phyloP scores from a whole-genome alignment of 2,329 filamentous ascomycete genomes.

The Trichophyton mentagrophytes region DNA sequence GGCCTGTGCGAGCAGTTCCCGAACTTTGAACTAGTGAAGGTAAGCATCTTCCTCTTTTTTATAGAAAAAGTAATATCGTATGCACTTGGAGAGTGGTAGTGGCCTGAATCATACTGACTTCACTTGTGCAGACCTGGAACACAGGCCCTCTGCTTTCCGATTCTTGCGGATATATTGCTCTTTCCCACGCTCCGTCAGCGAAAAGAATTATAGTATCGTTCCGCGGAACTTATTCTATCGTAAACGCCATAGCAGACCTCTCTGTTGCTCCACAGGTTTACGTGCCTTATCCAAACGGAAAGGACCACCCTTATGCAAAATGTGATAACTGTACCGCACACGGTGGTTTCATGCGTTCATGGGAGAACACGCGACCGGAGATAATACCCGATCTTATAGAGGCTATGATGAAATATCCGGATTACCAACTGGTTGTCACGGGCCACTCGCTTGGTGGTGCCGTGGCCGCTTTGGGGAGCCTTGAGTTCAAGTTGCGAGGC shows the following conservation, averaged over 20 bases:
- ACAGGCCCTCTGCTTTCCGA: conserved; percentile 77
- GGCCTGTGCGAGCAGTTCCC: conserved; percentile 79
- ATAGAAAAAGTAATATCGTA: no score
- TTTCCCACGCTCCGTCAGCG: conserved; percentile 55
- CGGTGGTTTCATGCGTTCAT: conserved; percentile 74
- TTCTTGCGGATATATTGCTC: conserved; percentile 82
- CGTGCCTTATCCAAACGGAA: conserved; percentile 54
- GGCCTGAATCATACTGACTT: not conserved
- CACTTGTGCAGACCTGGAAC: conserved; percentile 56
- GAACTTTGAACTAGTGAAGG: conserved; percentile 59
- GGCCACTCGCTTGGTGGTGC: conserved; percentile 90
- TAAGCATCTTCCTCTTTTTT: conserved; percentile 17
- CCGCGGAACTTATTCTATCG: conserved; percentile 83
- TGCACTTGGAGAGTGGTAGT: not conserved
- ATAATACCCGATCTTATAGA: conserved; percentile 56
- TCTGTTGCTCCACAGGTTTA: conserved; percentile 84
- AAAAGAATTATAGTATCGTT: conserved; percentile 73
- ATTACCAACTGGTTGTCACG: conserved; percentile 63
- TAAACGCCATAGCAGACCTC: conserved; percentile 82
- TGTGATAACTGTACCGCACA: conserved; percentile 89
- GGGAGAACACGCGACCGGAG: conserved; percentile 57
- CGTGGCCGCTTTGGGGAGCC: conserved; percentile 70
- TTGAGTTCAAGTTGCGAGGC: conserved; percentile 67
- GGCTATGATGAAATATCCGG: conserved; percentile 49
- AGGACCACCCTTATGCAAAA: conserved; percentile 29